A percentile compares a stretch with the other conserved stretches of the same genome.
These are phyloP conservation scores for Ophiocordyceps sinensis DNA, from an alignment of 2,329 filamentous ascomycete species.

Conservation along the genomic window DNA sequence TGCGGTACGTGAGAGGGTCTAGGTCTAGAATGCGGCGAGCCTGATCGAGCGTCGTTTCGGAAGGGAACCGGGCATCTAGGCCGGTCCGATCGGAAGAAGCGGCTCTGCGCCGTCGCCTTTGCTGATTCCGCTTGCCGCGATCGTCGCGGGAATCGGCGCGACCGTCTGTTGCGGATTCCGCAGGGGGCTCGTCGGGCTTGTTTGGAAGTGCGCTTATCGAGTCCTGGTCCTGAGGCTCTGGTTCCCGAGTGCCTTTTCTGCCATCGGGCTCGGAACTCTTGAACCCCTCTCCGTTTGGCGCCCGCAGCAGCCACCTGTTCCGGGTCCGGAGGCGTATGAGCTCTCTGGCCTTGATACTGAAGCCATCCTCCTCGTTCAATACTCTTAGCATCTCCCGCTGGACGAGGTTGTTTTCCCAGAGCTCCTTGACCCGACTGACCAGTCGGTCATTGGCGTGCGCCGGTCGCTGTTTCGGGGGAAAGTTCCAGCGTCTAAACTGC, in stretches of 20 bases:
- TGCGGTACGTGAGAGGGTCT: conserved; percentile 46
- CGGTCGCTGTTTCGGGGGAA: conserved; percentile 59
- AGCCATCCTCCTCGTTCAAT: conserved; percentile 56
- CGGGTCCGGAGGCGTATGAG: conserved; percentile 54
- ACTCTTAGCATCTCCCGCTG: conserved; percentile 62
- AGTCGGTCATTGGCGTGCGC: conserved; percentile 55
- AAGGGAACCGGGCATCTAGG: conserved; percentile 51
- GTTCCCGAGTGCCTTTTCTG: not conserved
- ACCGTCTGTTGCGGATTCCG: not conserved
- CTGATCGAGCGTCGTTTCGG: conserved; percentile 70
- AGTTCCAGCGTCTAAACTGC: conserved; percentile 66
- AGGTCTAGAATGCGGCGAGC: conserved; percentile 56
- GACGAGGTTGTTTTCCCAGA: conserved; percentile 62
- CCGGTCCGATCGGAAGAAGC: not conserved
- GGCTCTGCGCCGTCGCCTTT: conserved; percentile 35
- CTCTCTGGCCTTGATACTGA: conserved; percentile 56
- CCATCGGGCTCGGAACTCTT: conserved; percentile 9
- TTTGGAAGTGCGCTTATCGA: not conserved
- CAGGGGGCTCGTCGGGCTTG: not conserved
- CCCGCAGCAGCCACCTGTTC: conserved; percentile 53
- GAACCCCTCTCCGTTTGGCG: conserved; percentile 41
- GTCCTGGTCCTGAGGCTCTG: too few relatives aligned
- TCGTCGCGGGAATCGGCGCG: not conserved
- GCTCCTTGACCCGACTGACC: conserved; percentile 54
- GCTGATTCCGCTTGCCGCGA: conserved; percentile 10